phyloP scores from a whole-genome alignment of 164 flowering plant genomes.

The Sextonia rubra region DNA sequence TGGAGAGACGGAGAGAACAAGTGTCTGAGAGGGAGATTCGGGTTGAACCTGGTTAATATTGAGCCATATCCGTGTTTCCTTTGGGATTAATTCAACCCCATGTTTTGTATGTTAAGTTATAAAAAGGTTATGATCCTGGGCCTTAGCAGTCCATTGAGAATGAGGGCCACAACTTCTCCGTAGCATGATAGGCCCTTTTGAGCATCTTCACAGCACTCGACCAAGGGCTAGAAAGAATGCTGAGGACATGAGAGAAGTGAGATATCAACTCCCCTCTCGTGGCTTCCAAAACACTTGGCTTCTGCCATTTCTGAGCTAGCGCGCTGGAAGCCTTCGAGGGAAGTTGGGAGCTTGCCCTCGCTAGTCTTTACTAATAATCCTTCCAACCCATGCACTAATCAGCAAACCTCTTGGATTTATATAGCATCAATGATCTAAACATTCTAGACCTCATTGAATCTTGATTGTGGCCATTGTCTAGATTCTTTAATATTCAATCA shows the following conservation, averaged over 20 bases:
- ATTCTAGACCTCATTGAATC: not conserved
- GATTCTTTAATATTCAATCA: not conserved
- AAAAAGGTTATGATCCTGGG: too few relatives aligned
- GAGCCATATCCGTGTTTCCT: not conserved
- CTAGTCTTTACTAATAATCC: too few relatives aligned
- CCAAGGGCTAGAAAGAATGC: not conserved
- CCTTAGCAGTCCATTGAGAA: too few relatives aligned
- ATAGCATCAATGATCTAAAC: not conserved
- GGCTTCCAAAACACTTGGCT: not conserved
- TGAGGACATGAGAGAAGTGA: not conserved
- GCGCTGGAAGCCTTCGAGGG: slow-evolving; percentile 1
- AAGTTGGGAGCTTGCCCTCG: not conserved
- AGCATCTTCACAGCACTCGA: not conserved
- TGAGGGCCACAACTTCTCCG: too few relatives aligned
- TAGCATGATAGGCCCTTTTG: too few relatives aligned
- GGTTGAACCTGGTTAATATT: not conserved
- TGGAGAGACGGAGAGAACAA: not conserved
- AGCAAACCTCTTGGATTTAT: not conserved
- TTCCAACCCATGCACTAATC: not conserved
- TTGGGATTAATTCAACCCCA: too few relatives aligned
- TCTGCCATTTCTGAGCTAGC: not conserved
- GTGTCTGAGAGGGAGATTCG: not conserved
- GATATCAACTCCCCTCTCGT: not conserved
- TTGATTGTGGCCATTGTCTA: not conserved
- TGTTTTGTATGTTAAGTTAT: too few relatives aligned